Percentiles rank a stretch among this genome's conserved stretches.
Conservation (phyloP, 176 grass and related monocot species). For the Aegilops sharonensis region DNA sequence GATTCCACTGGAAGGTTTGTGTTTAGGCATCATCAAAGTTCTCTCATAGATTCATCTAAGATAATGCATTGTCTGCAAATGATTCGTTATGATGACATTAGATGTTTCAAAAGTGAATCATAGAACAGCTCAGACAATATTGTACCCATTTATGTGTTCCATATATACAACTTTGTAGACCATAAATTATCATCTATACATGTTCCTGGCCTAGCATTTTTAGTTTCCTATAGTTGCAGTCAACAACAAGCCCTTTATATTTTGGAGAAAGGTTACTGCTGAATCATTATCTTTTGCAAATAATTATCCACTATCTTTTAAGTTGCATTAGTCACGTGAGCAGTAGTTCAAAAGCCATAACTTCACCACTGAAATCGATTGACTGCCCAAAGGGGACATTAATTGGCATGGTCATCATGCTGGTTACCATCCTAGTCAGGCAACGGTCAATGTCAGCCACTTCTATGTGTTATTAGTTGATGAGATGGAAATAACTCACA, state of each 20-base stretch:
- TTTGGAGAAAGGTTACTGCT: slow-evolving; percentile 3
- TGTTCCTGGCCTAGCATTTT: background rate
- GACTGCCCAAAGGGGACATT: background rate
- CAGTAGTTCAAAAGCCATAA: background rate
- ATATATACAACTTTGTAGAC: background rate
- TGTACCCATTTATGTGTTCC: background rate
- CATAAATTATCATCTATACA: background rate
- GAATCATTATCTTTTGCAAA: background rate
- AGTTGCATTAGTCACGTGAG: slow-evolving; percentile 1
- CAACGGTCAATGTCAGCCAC: background rate
- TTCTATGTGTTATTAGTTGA: slow-evolving; percentile 1
- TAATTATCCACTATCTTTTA: slow-evolving; percentile 10
- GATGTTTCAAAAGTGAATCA: background rate
- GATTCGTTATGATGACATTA: background rate
- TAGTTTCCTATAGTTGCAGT: background rate
- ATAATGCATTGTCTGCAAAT: background rate
- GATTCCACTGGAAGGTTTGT: slow-evolving; percentile 90
- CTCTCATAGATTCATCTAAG: slow-evolving; percentile 21
- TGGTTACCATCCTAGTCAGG: slow-evolving; percentile 7
- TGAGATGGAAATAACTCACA: background rate
- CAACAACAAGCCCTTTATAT: background rate
- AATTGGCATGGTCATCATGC: background rate
- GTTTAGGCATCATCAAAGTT: slow-evolving; percentile 24
- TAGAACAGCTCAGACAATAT: background rate
- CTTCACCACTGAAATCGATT: background rate